A percentile compares a stretch with the other conserved stretches of the same genome.
phyloP scores from a whole-genome alignment of 2,329 filamentous ascomycete genomes.

The Penicillium aurantiogriseum region DNA sequence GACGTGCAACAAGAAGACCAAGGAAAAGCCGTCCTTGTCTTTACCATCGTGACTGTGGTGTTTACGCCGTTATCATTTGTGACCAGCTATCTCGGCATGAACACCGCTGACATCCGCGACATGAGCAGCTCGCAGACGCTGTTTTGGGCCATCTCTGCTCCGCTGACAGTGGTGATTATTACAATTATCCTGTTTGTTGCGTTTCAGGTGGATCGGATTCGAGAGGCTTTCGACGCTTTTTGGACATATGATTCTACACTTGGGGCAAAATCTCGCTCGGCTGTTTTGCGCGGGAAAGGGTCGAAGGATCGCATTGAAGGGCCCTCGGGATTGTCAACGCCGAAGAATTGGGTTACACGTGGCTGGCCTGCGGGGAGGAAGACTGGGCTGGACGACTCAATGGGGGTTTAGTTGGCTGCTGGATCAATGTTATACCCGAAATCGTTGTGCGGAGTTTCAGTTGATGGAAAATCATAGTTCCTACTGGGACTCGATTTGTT shows the following conservation, averaged over 20 bases:
- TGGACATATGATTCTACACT: not conserved
- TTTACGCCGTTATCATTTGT: conserved; percentile 25
- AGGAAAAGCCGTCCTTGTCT: conserved; percentile 30
- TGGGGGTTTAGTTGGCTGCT: not conserved
- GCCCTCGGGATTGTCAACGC: not conserved
- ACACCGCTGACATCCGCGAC: conserved; percentile 27
- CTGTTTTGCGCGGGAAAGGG: not conserved
- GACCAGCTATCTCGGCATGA: conserved; percentile 16
- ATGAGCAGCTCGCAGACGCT: conserved; percentile 17
- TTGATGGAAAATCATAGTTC: not conserved
- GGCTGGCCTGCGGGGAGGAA: not conserved
- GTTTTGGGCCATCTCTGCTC: conserved; percentile 24
- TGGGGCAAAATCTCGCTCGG: not conserved
- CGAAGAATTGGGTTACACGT: not conserved
- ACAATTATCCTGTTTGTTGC: not conserved
- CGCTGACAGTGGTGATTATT: not conserved
- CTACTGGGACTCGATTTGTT: not conserved
- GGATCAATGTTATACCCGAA: not conserved
- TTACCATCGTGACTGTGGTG: conserved; percentile 33
- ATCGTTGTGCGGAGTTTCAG: not conserved
- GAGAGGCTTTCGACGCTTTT: not conserved
- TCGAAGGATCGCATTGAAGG: not conserved
- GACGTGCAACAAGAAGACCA: conserved; percentile 6
- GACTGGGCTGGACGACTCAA: not conserved
- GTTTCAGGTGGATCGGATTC: not conserved